Percentiles rank a stretch among this genome's conserved stretches.
Evolutionary conservation across 2,329 filamentous ascomycete species (phyloP).

Genomic region (Trichoderma atrobrunneum): DNA sequence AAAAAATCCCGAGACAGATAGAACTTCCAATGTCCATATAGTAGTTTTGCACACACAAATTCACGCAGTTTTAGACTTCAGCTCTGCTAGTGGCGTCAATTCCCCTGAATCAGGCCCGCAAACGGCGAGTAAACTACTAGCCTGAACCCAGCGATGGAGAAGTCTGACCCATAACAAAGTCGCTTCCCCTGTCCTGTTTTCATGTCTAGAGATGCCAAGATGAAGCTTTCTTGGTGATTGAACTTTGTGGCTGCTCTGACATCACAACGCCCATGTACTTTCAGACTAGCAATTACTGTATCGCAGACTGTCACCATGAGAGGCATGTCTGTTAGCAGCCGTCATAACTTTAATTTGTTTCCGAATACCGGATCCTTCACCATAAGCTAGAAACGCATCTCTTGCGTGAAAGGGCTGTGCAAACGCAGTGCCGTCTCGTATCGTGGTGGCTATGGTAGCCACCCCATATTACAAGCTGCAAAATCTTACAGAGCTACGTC

Average conservation of each 20-base stretch:
- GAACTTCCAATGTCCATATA: neutral
- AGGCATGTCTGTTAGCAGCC: neutral
- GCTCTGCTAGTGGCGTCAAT: neutral
- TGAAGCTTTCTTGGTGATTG: neutral
- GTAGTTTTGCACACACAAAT: neutral
- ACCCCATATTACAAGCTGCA: neutral
- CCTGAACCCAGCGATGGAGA: neutral
- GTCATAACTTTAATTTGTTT: neutral
- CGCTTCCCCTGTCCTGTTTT: neutral
- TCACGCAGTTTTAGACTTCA: neutral
- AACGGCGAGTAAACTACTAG: neutral
- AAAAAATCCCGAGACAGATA: neutral
- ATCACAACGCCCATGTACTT: neutral
- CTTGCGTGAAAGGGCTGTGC: neutral
- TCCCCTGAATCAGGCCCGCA: slow-evolving; percentile 12
- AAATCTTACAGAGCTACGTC: neutral
- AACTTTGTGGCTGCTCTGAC: neutral
- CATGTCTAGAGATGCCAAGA: neutral
- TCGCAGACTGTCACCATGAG: neutral
- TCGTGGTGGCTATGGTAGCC: neutral
- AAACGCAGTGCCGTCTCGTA: neutral
- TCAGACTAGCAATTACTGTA: neutral
- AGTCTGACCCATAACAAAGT: neutral
- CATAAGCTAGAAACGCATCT: neutral
- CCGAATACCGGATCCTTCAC: neutral